Conservation (phyloP, 352 stramenopile species). For the Pythium plurisporium region DNA sequence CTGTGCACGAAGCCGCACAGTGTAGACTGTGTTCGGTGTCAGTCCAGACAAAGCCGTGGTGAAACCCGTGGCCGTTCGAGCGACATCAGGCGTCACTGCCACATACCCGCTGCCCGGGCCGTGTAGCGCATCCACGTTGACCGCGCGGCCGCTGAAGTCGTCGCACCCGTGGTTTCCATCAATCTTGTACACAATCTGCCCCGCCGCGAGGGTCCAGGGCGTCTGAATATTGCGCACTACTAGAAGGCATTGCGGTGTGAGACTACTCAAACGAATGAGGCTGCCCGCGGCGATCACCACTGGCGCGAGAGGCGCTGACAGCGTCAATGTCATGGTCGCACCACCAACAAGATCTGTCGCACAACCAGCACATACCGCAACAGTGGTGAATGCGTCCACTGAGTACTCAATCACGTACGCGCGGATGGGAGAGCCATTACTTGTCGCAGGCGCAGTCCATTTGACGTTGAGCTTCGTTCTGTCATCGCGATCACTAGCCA, state of each 20-base stretch:
- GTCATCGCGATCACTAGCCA: conserved; percentile 77
- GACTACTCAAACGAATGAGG: conserved; percentile 42
- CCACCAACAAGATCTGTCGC: conserved; percentile 30
- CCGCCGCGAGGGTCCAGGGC: conserved; percentile 33
- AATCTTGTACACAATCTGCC: conserved; percentile 40
- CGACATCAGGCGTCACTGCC: conserved; percentile 16
- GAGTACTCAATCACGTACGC: conserved; percentile 89
- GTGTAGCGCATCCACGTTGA: conserved; percentile 48
- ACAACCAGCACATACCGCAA: conserved; percentile 45
- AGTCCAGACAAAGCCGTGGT: conserved; percentile 29
- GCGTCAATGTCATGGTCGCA: conserved; percentile 39
- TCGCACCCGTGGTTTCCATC: conserved; percentile 60
- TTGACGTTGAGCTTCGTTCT: conserved; percentile 78
- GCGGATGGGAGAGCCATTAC: conserved; percentile 61
- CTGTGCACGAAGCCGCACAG: conserved; percentile 72
- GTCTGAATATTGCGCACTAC: conserved; percentile 32
- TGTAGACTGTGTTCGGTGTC: conserved; percentile 58
- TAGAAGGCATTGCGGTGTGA: conserved; percentile 48
- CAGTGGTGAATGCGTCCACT: conserved; percentile 37
- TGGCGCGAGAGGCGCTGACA: conserved; percentile 31
- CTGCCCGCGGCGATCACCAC: conserved; percentile 29
- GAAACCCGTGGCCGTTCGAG: not conserved
- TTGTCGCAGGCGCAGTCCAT: conserved; percentile 64
- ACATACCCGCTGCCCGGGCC: conserved; percentile 39
- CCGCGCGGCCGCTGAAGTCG: conserved; percentile 30